Base-by-base conservation (phyloP, 768 basidiomycete genomes). In the Xerocomus brunneocitrinus region DNA sequence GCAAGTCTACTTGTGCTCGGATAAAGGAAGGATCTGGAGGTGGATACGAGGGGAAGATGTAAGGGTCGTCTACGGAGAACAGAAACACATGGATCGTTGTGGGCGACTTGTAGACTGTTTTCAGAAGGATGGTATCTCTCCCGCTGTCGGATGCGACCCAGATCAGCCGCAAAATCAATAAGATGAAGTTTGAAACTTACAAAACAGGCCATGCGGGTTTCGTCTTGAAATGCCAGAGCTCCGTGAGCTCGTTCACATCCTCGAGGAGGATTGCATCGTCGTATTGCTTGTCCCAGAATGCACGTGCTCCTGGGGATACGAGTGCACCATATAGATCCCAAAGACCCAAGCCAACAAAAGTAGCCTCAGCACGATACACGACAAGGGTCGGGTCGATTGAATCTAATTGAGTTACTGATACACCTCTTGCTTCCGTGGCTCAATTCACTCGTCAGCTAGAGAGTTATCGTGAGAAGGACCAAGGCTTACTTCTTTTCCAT, bases 341-440 rank as follows among this genome's bases (percentile, higher is more conserved):
- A 2, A 99, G 74, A 3, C 90, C 85, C 5, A 98, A 85, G 22
- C 95, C 95, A 34, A 98, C 95, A 65, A 98, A 98, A 0, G 94
- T 95, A 2, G 95, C 95, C 70, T 98, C 94, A 2, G 97, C 95
- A 22, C 93, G 83, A 67, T 93, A 98, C 3, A 99, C 94, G 6
- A 98, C 89, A 52, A 98, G 74, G 0, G 95, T 98, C 27, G 93
- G 93, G 68, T 99, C 97, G 55, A 98, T 98, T 0, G 94, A 95
- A 67, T 98, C 90, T 8, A 98, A 81, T 67, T 98, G 95, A 5
- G 94, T 93, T 35, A 99, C 84, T 5, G 93, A 89, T 1, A 98
- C 95, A 2, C 97, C 95, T 41, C 87, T 81, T 28, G 81, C 79
- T 59, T 99, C 97, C 43, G 87, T 87, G 55, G 79, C 91, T 91